Conservation (phyloP, 495 filamentous ascomycete genomes). For the Xylaria telfairii region DNA sequence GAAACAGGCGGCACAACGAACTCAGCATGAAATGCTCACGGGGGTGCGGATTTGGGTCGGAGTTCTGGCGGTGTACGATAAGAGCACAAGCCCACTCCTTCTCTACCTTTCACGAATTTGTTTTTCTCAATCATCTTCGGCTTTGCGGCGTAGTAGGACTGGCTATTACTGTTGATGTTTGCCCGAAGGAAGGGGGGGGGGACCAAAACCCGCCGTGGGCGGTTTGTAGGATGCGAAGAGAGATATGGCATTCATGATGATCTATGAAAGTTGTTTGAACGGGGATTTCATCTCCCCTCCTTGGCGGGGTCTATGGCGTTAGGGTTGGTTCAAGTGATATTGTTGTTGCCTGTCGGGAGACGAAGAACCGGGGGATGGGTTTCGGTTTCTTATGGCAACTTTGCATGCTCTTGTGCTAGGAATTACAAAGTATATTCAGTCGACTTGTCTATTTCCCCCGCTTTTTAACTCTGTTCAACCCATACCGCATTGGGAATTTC, state of each 20-base stretch:
- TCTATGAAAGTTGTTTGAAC: slow-evolving; percentile 19
- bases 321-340: slow-evolving; percentile 11
- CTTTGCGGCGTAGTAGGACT: slow-evolving; percentile 12
- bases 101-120: too few species aligned
- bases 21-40: neutral
- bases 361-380: neutral
- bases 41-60: neutral
- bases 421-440: slow-evolving; percentile 19
- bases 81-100: slow-evolving; percentile 15
- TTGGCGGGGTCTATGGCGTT: slow-evolving; percentile 21
- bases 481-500: neutral
- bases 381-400: neutral
- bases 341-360: neutral
- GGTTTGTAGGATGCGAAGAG: slow-evolving; percentile 15
- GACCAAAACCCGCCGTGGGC: neutral
- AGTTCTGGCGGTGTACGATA: slow-evolving; percentile 17
- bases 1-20: slow-evolving; percentile 1
- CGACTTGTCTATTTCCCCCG: slow-evolving; percentile 1
- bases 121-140: neutral
- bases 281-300: neutral
- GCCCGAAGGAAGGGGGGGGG: neutral
- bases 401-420: slow-evolving; percentile 5
- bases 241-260: slow-evolving; percentile 9
- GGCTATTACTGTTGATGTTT: neutral
- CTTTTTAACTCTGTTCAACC: neutral